Base-by-base conservation (phyloP, 805 yeast genomes). In the Kregervanrija delftensis region DNA sequence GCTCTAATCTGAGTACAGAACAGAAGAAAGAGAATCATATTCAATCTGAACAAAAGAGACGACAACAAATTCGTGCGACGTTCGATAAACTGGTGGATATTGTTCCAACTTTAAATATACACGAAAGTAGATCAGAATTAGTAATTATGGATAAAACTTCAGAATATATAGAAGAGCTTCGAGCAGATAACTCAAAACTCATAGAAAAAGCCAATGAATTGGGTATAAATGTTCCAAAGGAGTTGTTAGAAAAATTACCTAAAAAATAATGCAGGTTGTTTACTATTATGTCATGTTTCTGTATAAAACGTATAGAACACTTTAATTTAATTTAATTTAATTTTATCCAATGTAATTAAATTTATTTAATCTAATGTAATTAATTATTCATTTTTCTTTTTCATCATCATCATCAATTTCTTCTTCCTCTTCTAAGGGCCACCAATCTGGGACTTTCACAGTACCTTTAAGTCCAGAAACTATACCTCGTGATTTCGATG, bases 21-120 rank as follows among this genome's bases (percentile, higher is more conserved):
- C 64, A 64, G 50, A 63, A 59, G 49, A 65, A 64, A 44, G 44
- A 53, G 12, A 65, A 65, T 41, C 70, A 66, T 42, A 63, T 63
- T 13, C 50, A 55, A 54, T 81, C 79, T 0, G 98, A 90, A 59
- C 90, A 88, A 60, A 85, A 84, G 57, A 71, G 98, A 55, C 71
- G 98, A 49, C 87, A 82, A 51, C 87, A 90, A 36, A 87, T 91
- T 16, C 69, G 97, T 38, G 76, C 81, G 9, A 90, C 88, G 9
- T 90, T 87, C 57, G 95, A 86, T 54, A 75, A 74, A 44, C 69
- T 90, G 16, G 90, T 89, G 0, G 69, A 73, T 1, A 61, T 86
- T 8, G 88, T 93, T 1, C 97, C 97, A 0, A 79, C 76, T 8
- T 66, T 90, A 37, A 69, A 75, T 1, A 71, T 72, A n/a, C 67